Base-by-base conservation (phyloP, 139 green algal species). In the Chlamydomonas incerta region DNA sequence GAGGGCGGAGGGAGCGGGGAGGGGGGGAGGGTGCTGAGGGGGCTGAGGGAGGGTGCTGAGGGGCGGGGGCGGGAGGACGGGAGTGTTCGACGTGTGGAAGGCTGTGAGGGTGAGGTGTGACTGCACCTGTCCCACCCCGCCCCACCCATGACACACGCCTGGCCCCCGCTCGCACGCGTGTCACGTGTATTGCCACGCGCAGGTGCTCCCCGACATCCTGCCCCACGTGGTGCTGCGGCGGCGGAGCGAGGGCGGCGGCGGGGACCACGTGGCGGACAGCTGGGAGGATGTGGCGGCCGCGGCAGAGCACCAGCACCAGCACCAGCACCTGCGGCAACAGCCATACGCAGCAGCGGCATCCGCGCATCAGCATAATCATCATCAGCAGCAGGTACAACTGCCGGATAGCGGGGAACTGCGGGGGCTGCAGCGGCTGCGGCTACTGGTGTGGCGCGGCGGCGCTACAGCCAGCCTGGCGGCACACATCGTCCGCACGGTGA, bases 381-480 rank as follows among this genome's bases (percentile, higher is more conserved):
- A 14, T n/a, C 18, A n/a, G 10, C 24, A 1, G 3, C n/a, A 33
- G 31, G 6, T 23, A 0, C 46, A 29, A 29, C 14, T 85, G 10
- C 65, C 79, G 0, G 66, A 85, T n/a, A 21, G 23, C 5, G 79
- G 79, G 2, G 46, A 63, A 4, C 79, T 18, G 9, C 41, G 47
- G n/a, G 79, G 79, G 31, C 79, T 85, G 79, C 79, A 75, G 46
- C 79, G 79, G 9, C 79, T 85, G 60, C 41, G 34, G 46, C 5
- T 75, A n/a, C 50, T 85, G 31, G 79, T 85, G 79, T 85, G 79
- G 79, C 79, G 65, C 24, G 29, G n/a, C 31, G 34, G n/a, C 31
- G 34, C 79, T n/a, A n/a, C n/a, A 31, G 66, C 79, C 46, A 31
- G 46, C 10, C 47, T 68, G 14, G 79, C 52, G 10, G 23, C 4